Base-by-base conservation (phyloP, 1,284 basidiomycete species). In the Malassezia brasiliensis region DNA sequence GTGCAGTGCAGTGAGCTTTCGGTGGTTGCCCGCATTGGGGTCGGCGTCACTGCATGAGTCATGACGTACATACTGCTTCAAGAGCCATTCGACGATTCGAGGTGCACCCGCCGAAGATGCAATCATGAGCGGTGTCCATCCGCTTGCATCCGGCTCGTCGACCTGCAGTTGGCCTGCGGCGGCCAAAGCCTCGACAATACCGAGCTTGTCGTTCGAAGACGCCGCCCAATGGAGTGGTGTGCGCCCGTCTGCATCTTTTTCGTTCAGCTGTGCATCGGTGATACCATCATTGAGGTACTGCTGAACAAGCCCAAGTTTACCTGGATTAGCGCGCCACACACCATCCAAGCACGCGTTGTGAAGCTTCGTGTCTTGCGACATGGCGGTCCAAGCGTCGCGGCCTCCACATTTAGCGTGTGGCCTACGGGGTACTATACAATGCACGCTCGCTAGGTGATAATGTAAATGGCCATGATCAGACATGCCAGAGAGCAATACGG, bases 401-500 rank as follows among this genome's bases (percentile, higher is more conserved):
- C 51, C 51, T 53, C 51, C 51, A 53, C 47, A 53, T 15, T 6
- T 8, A 1, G 32, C 17, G 19, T 1, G 19, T 19, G 11, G 42
- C 25, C 42, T 45, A 42, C 17, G 6, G 17, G 32, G 42, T 45
- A 22, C 25, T 45, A 32, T 45, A 45, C 42, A 45, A 45, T 28
- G 28, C 37, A 19, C 7, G 15, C 15, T 15, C 30, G 12, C 45
- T 56, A 56, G 19, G 38, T 48, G 12, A 57, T 25, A 15, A 57
- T 36, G 32, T 73, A 72, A 10, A 63, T 48, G 9, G 72, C 72
- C 72, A 74, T 73, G 52, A 71, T 54, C 46, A 74, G 52, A 52
- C 70, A 73, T 5, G 67, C 69, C 36, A 74, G 45, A 17, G 70
- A 70, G 35, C 69, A 69, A 47, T 74, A 74, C 4, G 72, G 72